These are phyloP conservation scores for Diplodia intermedia DNA, from an alignment of 2,329 filamentous ascomycete genomes.

Conservation along the genomic window DNA sequence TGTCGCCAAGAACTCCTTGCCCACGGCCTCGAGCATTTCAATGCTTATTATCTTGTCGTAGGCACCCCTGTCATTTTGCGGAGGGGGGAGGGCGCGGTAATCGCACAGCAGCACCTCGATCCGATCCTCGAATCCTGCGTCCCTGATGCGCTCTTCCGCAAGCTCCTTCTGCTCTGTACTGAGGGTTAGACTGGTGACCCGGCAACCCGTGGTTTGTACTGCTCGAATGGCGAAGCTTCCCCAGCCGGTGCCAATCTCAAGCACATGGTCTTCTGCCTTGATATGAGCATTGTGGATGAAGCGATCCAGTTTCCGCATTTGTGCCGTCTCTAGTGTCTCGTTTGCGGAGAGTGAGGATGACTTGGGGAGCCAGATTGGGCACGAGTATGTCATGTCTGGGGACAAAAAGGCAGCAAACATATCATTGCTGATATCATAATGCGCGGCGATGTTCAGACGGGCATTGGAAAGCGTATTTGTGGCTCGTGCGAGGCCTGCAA, in stretches of 20 bases:
- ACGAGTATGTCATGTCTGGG: slow-evolving; percentile 79
- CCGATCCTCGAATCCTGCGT: slow-evolving; percentile 64
- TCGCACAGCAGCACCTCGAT: slow-evolving; percentile 73
- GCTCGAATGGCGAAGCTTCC: slow-evolving; percentile 76
- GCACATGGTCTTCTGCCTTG: slow-evolving; percentile 69
- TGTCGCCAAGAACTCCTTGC: slow-evolving; percentile 68
- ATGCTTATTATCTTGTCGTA: slow-evolving; percentile 78
- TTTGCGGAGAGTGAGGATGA: slow-evolving; percentile 51
- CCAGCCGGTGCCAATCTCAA: slow-evolving; percentile 80
- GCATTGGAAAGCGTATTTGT: slow-evolving; percentile 60
- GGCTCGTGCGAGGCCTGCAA: slow-evolving; percentile 61
- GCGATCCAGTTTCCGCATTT: slow-evolving; percentile 69
- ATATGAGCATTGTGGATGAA: slow-evolving; percentile 71
- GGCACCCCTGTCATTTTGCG: slow-evolving; percentile 49
- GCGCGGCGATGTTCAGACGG: slow-evolving; percentile 71
- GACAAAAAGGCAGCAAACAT: slow-evolving; percentile 78
- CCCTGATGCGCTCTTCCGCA: slow-evolving; percentile 68
- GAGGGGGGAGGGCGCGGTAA: slow-evolving; percentile 66
- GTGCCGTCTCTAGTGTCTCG: slow-evolving; percentile 69
- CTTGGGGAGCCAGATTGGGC: slow-evolving; percentile 67
- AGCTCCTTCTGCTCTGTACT: slow-evolving; percentile 72
- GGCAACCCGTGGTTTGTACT: slow-evolving; percentile 69
- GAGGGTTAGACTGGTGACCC: slow-evolving; percentile 72
- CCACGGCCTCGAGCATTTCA: slow-evolving; percentile 80
- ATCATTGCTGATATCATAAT: slow-evolving; percentile 78